A percentile compares a stretch with the other conserved stretches of the same genome.
These are phyloP conservation scores for Aspergillus homomorphus DNA, from an alignment of 495 filamentous ascomycete genomes.

Conservation along the genomic window DNA sequence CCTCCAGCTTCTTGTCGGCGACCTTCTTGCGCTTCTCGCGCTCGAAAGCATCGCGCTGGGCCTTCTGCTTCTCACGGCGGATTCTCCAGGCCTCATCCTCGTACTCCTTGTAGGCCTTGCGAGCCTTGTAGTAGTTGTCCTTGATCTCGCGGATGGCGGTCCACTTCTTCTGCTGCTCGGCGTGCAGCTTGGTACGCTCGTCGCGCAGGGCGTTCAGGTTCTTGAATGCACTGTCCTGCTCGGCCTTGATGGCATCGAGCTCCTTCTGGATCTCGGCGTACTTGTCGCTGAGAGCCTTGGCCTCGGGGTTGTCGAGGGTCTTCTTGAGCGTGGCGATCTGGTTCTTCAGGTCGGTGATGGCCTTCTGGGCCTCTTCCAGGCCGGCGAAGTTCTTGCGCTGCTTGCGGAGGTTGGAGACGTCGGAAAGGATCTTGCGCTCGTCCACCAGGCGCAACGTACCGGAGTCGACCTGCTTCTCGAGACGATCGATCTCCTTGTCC, in stretches of 20 bases:
- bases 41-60: slow-evolving; percentile 71
- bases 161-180: slow-evolving; percentile 81
- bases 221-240: slow-evolving; percentile 85
- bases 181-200: slow-evolving; percentile 75
- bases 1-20: slow-evolving; percentile 80
- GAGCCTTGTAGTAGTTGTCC: slow-evolving; percentile 75
- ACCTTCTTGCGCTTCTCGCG: slow-evolving; percentile 75
- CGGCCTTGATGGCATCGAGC: slow-evolving; percentile 80
- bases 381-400: slow-evolving; percentile 83
- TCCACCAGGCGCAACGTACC: slow-evolving; percentile 92
- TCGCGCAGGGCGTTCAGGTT: slow-evolving; percentile 83
- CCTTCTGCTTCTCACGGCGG: slow-evolving; percentile 72
- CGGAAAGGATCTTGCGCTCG: slow-evolving; percentile 87
- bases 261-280: slow-evolving; percentile 80
- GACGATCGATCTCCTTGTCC: slow-evolving; percentile 71
- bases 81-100: slow-evolving; percentile 74
- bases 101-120: slow-evolving; percentile 73
- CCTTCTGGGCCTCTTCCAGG: slow-evolving; percentile 77
- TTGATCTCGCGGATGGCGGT: slow-evolving; percentile 74
- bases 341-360: slow-evolving; percentile 77
- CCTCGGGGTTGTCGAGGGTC: slow-evolving; percentile 84
- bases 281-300: slow-evolving; percentile 78
- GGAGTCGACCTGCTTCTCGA: slow-evolving; percentile 80
- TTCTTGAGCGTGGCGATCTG: slow-evolving; percentile 84
- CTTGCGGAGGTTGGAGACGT: slow-evolving; percentile 79